Conservation (phyloP, 257 asterid species). For the Lithospermum erythrorhizon region DNA sequence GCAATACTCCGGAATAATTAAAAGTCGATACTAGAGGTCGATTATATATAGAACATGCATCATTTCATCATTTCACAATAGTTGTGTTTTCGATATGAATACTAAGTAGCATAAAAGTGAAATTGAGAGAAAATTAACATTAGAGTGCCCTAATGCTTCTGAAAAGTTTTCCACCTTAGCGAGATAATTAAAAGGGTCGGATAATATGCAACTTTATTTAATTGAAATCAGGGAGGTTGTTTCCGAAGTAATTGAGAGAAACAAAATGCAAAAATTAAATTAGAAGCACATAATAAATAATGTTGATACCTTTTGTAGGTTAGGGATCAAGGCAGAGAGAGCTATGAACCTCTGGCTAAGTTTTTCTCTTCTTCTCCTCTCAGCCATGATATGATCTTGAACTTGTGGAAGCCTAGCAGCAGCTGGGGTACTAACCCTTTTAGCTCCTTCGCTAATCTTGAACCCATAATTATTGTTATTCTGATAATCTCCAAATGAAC, state of each 20-base stretch:
- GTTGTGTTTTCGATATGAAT: background rate
- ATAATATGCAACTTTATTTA: too few species aligned
- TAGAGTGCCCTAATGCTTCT: too few species aligned
- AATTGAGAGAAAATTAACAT: background rate
- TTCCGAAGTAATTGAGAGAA: too few species aligned
- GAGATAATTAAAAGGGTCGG: too few species aligned
- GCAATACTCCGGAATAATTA: too few species aligned
- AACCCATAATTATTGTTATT: slow-evolving; percentile 18
- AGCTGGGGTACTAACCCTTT: slow-evolving; percentile 20
- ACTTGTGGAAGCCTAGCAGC: slow-evolving; percentile 31
- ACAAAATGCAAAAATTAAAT: too few species aligned
- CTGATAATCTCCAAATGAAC: slow-evolving; percentile 14
- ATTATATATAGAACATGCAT: too few species aligned
- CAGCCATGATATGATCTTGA: slow-evolving; percentile 78
- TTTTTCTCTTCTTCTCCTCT: slow-evolving; percentile 74
- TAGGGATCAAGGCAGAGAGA: slow-evolving; percentile 72
- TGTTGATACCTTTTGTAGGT: slow-evolving; percentile 57
- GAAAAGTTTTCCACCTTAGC: too few species aligned
- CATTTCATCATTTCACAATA: too few species aligned
- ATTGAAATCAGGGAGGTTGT: too few species aligned
- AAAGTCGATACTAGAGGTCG: too few species aligned
- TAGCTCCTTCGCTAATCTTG: slow-evolving; percentile 35
- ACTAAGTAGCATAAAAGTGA: background rate
- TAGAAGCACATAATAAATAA: background rate
- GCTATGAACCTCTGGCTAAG: slow-evolving; percentile 78